Base-by-base conservation (phyloP, 441 rosid genomes). In the Erysimum cheiri region DNA sequence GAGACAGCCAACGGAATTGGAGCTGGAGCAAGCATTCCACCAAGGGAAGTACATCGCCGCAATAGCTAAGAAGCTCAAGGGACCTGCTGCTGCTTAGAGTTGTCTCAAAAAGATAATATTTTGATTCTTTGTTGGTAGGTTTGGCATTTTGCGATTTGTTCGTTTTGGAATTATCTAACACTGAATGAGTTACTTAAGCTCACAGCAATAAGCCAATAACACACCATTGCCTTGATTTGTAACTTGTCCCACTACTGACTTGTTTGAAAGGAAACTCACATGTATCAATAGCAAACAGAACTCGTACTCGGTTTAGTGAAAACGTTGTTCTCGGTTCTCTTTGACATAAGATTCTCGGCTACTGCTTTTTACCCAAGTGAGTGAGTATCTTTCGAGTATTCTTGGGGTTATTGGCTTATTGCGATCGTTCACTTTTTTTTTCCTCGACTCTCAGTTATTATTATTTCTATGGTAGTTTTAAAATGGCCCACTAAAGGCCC, bases 41-140 rank as follows among this genome's bases (percentile, higher is more conserved):
- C 99, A 94, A 87, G 99, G 99, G 40, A 92, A 94, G 74, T 78
- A 87, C 90, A 73, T 94, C 9, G 97, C 99, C 11, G 60, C 77
- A 70, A 81, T 94, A 49, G 67, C 93, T 32, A 92, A 87, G 91
- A 92, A 87, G 83, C 90, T 94, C 76, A 90, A 92, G 80, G 89
- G 81, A 63, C 47, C 48, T 59, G 13, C 81, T 63, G 67, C 85
- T 57, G 70, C 77, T 46, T 77, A 73, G 72, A 76, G 37, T 67
- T 48, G 31, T 57, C 62, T 36, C 28, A 19, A 17, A 49, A 60
- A 17, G 15, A 60, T 60, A 26, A 50, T 26, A 5, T 19, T 60
- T 29, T 70, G 60, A 70, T 70, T 60, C 67, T 60, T 70, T 60
- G 43, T 17, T 54, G 10, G 11, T 5, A 41, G 12, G 41, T 17